These are phyloP conservation scores for Nitzschia putrida DNA, from an alignment of 108 stramenopile species.

Conservation along the genomic window DNA sequence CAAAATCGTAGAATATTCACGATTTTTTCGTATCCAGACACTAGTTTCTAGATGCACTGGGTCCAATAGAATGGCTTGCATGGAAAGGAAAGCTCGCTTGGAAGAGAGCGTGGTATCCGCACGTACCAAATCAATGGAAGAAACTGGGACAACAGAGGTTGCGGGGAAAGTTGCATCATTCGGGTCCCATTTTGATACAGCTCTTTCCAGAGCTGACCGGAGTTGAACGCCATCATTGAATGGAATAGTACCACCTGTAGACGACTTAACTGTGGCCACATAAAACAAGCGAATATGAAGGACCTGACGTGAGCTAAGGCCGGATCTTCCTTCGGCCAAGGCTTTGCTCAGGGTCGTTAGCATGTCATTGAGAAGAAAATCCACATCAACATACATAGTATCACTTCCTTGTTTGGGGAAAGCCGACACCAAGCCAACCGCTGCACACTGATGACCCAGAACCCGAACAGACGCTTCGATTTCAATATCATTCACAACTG, in stretches of 20 bases:
- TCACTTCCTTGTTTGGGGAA: neutral
- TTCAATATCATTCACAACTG: slow-evolving; percentile 1
- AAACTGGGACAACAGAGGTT: slow-evolving; percentile 56
- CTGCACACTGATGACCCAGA: slow-evolving; percentile 49
- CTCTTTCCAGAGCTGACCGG: slow-evolving; percentile 38
- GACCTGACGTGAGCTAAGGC: slow-evolving; percentile 30
- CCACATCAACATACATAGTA: slow-evolving; percentile 12
- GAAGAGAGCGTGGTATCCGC: neutral
- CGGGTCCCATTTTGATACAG: slow-evolving; percentile 31
- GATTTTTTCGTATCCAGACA: slow-evolving; percentile 40
- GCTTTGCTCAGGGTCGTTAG: slow-evolving; percentile 31
- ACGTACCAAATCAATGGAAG: slow-evolving; percentile 45
- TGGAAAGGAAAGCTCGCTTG: slow-evolving; percentile 47
- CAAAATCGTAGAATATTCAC: slow-evolving; percentile 5
- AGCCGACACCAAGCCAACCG: slow-evolving; percentile 53
- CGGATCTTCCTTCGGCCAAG: slow-evolving; percentile 33
- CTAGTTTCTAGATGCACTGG: slow-evolving; percentile 74
- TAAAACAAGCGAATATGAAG: slow-evolving; percentile 69
- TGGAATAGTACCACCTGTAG: neutral
- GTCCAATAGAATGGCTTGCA: slow-evolving; percentile 66
- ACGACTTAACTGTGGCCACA: slow-evolving; percentile 28
- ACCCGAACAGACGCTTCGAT: slow-evolving; percentile 33
- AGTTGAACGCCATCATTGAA: slow-evolving; percentile 38
- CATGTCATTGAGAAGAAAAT: slow-evolving; percentile 42
- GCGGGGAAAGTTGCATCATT: slow-evolving; percentile 27